Percentiles rank a stretch among this genome's conserved stretches.
Evolutionary conservation across 1,284 basidiomycete genomes (phyloP).

Genomic region (Trichosporon sp.): DNA sequence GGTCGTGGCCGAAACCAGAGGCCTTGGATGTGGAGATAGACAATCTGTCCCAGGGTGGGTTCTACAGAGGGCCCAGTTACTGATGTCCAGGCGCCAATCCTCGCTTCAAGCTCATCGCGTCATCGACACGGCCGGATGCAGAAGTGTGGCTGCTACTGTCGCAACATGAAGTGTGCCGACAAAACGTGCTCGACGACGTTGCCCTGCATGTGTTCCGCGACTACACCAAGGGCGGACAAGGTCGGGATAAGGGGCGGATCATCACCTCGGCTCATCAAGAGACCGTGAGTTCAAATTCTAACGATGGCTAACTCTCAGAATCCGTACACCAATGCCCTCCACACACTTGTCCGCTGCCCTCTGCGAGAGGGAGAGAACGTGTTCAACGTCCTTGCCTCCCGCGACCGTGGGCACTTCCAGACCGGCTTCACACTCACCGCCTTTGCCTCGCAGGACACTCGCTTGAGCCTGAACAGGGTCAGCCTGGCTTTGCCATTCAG

Average conservation of each 20-base stretch:
- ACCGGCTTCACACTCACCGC: conserved; percentile 44
- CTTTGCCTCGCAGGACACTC: conserved; percentile 25
- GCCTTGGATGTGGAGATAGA: background rate
- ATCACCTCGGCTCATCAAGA: conserved; percentile 13
- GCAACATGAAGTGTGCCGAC: conserved; percentile 64
- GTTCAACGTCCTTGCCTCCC: conserved; percentile 31
- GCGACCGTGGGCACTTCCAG: conserved; percentile 36
- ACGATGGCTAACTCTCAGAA: conserved; percentile 12
- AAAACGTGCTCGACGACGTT: conserved; percentile 61
- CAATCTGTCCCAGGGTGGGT: conserved; percentile 8
- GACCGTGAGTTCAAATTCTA: background rate
- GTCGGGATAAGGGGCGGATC: background rate
- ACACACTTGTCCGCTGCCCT: conserved; percentile 57
- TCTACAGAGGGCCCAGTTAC: background rate
- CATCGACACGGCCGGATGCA: conserved; percentile 10
- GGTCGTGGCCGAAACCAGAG: conserved; percentile 55
- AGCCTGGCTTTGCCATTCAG: conserved; percentile 32
- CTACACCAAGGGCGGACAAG: conserved; percentile 11
- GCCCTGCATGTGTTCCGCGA: conserved; percentile 59
- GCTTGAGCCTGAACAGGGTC: conserved; percentile 31
- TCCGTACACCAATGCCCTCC: conserved; percentile 68
- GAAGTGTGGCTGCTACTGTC: conserved; percentile 75
- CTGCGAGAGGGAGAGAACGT: conserved; percentile 25
- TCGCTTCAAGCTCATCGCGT: conserved; percentile 26
- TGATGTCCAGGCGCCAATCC: conserved; percentile 20